phyloP scores from a whole-genome alignment of 106 monocot genomes.

The Dioscorea alata region DNA sequence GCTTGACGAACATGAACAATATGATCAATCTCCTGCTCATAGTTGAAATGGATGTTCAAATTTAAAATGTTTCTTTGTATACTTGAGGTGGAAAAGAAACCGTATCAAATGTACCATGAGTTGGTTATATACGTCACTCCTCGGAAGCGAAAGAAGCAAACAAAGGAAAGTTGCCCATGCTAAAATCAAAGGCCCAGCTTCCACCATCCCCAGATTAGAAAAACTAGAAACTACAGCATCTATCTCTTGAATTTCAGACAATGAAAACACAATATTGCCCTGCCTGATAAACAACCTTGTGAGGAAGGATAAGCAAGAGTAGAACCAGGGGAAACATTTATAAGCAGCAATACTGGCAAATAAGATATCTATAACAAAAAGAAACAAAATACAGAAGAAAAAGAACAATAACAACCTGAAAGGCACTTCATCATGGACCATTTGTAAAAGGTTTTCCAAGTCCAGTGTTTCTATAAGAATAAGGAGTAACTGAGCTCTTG shows the following conservation, averaged over 20 bases:
- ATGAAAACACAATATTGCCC: constrained; percentile 41
- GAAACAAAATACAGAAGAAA: constrained; percentile 6
- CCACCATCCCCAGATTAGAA: constrained; percentile 27
- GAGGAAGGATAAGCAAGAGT: neutral
- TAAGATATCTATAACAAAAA: neutral
- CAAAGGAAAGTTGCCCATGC: constrained; percentile 85
- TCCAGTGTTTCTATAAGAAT: constrained; percentile 90
- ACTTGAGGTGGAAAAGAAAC: neutral
- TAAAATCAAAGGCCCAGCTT: constrained; percentile 79
- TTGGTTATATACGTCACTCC: constrained; percentile 20
- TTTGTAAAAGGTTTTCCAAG: constrained; percentile 71
- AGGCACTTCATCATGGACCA: constrained; percentile 80
- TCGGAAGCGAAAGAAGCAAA: constrained; percentile 69
- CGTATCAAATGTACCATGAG: constrained; percentile 26
- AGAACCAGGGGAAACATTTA: neutral
- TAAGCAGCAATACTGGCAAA: neutral
- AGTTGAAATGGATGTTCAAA: neutral
- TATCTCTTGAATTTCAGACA: constrained; percentile 71
- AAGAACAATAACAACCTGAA: constrained; percentile 45
- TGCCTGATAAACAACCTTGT: constrained; percentile 24
- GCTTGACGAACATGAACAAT: constrained; percentile 70
- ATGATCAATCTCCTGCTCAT: constrained; percentile 79
- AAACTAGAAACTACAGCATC: constrained; percentile 73
- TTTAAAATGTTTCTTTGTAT: neutral
- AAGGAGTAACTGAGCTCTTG: constrained; percentile 69